Conservation (phyloP, 1,139 yeast genomes). For the Lodderomyces elongisporus region DNA sequence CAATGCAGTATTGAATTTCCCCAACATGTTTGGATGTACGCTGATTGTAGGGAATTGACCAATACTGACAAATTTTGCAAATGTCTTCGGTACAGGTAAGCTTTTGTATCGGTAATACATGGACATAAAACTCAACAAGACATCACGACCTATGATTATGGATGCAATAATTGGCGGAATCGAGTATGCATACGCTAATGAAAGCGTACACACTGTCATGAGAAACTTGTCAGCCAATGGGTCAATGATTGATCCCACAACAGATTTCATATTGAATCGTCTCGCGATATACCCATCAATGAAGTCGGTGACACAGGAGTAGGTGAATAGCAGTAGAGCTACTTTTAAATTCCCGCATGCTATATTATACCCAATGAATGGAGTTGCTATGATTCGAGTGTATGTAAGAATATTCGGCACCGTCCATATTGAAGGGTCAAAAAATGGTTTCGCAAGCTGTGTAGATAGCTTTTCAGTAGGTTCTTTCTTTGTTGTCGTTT, state of each 20-base stretch:
- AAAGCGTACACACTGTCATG: slow-evolving; percentile 80
- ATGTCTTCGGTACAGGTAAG: slow-evolving; percentile 71
- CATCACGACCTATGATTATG: slow-evolving; percentile 81
- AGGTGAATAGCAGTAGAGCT: slow-evolving; percentile 71
- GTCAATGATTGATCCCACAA: slow-evolving; percentile 86
- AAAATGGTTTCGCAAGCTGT: slow-evolving; percentile 3
- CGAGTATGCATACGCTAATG: slow-evolving; percentile 64
- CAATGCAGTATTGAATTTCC: slow-evolving; percentile 83
- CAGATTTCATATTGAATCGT: slow-evolving; percentile 66
- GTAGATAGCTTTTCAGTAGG: no score
- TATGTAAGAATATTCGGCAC: slow-evolving; percentile 81
- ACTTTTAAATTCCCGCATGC: slow-evolving; percentile 53
- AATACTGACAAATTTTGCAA: slow-evolving; percentile 60
- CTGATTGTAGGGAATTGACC: slow-evolving; percentile 61
- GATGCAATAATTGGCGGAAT: slow-evolving; percentile 67
- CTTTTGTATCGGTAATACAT: slow-evolving; percentile 68
- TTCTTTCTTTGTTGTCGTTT: no score
- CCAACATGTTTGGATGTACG: slow-evolving; percentile 83
- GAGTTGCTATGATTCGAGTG: slow-evolving; percentile 74
- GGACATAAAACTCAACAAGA: slow-evolving; percentile 70
- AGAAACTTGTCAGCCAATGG: slow-evolving; percentile 93
- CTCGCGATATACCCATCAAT: slow-evolving; percentile 92
- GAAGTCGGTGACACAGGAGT: slow-evolving; percentile 86
- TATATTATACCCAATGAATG: slow-evolving; percentile 75
- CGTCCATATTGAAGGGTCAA: slow-evolving; percentile 30